Conservation (phyloP, 176 grass and related monocot species). For the Coix lacrymajobi region DNA sequence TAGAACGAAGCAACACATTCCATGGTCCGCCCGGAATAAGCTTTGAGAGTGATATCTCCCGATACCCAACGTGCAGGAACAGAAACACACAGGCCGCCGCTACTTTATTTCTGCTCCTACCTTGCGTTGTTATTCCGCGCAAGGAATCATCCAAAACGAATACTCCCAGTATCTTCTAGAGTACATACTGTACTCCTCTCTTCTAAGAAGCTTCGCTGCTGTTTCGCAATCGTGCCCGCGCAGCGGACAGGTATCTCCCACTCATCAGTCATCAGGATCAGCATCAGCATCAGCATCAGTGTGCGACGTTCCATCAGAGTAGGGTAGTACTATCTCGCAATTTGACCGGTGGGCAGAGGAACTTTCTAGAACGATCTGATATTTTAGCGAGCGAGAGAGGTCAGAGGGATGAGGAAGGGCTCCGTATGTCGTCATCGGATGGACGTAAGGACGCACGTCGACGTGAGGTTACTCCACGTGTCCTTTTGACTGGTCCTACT, state of each 20-base stretch:
- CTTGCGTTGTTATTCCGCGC: no score
- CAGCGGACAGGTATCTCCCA: neutral
- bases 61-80: no score
- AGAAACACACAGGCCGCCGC: no score
- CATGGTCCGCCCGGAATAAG: no score
- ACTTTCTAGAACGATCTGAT: neutral
- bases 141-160: no score
- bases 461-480: neutral
- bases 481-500: neutral
- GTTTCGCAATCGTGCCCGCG: neutral
- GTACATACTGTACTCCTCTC: no score
- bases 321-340: neutral
- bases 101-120: no score
- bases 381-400: neutral
- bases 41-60: no score
- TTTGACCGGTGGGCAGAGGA: neutral
- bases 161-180: no score
- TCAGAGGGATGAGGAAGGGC: no score
- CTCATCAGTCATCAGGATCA: neutral
- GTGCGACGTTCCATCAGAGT: neutral
- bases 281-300: neutral
- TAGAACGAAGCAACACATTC: no score
- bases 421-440: neutral
- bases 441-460: neutral
- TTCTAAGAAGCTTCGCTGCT: no score